Percentiles rank a stretch among this genome's conserved stretches.
phyloP scores from a whole-genome alignment of 768 basidiomycete genomes.

The Tricholoma matsutake region DNA sequence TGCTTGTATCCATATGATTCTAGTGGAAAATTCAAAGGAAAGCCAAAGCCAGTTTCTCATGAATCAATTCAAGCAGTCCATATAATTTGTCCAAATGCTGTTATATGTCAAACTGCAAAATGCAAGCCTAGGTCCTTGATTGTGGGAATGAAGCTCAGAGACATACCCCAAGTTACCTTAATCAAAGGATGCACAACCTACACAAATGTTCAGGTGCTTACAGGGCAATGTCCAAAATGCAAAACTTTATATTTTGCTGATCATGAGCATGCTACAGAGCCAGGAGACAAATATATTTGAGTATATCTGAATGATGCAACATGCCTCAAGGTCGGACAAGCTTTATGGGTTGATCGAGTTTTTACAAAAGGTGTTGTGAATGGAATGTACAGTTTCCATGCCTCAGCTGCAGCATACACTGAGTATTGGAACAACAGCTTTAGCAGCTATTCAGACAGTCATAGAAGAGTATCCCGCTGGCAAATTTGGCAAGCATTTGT shows the following conservation, averaged over 20 bases:
- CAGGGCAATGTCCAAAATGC: constrained; percentile 14
- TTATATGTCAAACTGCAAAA: constrained; percentile 1
- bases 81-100: constrained; percentile 5
- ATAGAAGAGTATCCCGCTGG: not conserved
- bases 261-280: constrained; percentile 12
- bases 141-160: not conserved
- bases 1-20: not conserved
- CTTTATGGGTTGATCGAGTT: constrained; percentile 13
- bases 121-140: constrained; percentile 1
- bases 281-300: not conserved
- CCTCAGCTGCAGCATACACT: constrained; percentile 13
- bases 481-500: constrained; percentile 16
- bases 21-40: not conserved
- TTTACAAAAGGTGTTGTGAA: constrained; percentile 12
- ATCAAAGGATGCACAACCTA: constrained; percentile 7
- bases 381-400: constrained; percentile 19
- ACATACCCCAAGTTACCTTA: constrained; percentile 14
- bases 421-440: constrained; percentile 16
- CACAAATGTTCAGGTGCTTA: constrained; percentile 11
- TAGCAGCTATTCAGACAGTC: not conserved
- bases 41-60: not conserved
- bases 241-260: constrained; percentile 15
- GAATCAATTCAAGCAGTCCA: constrained; percentile 3
- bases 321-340: constrained; percentile 11
- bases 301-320: constrained; percentile 6